Conservation (phyloP, 306 rosid species). For the Fragaria vesca region DNA sequence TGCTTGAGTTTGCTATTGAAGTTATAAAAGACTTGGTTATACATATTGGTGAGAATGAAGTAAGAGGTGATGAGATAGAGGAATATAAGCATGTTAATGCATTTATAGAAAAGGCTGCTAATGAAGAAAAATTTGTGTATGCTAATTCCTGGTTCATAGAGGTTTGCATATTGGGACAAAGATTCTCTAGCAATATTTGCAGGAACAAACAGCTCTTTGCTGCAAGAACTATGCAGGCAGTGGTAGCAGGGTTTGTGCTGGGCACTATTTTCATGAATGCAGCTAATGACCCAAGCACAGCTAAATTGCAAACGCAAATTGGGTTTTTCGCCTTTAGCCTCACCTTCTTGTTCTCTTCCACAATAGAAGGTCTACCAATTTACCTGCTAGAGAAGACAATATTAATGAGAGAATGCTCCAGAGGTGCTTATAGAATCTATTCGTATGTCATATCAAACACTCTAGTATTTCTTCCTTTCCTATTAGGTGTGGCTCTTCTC, state of each 20-base stretch:
- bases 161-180: slow-evolving; percentile 30
- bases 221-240: slow-evolving; percentile 61
- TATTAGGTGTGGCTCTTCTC: slow-evolving; percentile 37
- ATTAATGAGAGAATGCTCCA: slow-evolving; percentile 42
- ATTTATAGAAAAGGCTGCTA: background rate
- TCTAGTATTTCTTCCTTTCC: slow-evolving; percentile 47
- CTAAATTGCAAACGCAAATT: slow-evolving; percentile 43
- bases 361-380: slow-evolving; percentile 57
- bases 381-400: slow-evolving; percentile 49
- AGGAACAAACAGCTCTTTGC: slow-evolving; percentile 51
- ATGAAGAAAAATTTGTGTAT: slow-evolving; percentile 21
- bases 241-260: slow-evolving; percentile 57
- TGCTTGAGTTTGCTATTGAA: slow-evolving; percentile 47
- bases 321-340: slow-evolving; percentile 64
- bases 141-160: slow-evolving; percentile 30
- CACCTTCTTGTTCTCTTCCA: slow-evolving; percentile 45
- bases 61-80: background rate
- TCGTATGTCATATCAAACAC: slow-evolving; percentile 52
- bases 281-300: slow-evolving; percentile 27
- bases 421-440: slow-evolving; percentile 50
- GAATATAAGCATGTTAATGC: slow-evolving; percentile 4
- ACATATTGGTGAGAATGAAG: slow-evolving; percentile 22
- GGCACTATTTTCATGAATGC: slow-evolving; percentile 65
- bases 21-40: slow-evolving; percentile 25
- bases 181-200: slow-evolving; percentile 39